A percentile compares a stretch with the other conserved stretches of the same genome.
Conservation (phyloP, 2,329 filamentous ascomycete genomes). For the Pleochaeta shiraiana region DNA sequence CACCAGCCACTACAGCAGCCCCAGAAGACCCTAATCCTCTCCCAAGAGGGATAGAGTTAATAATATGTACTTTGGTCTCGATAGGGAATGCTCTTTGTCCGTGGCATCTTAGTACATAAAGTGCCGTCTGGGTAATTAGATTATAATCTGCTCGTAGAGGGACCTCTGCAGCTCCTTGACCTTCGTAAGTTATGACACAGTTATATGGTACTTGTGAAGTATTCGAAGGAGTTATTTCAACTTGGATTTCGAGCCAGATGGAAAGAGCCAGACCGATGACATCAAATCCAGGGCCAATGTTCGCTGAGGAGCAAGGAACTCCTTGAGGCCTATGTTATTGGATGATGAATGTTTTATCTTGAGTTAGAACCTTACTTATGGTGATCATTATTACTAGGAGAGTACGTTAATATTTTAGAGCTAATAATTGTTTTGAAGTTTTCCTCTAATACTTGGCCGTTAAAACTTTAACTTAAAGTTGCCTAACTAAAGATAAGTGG, state of each 20-base stretch:
- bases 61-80: constrained; percentile 81
- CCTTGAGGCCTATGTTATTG: constrained; percentile 15
- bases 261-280: constrained; percentile 90
- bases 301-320: constrained; percentile 87
- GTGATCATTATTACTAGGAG: too few species aligned
- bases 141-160: constrained; percentile 69
- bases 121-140: constrained; percentile 78
- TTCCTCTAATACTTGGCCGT: too few species aligned
- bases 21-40: constrained; percentile 88
- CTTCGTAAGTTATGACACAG: constrained; percentile 80
- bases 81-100: constrained; percentile 63
- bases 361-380: background rate
- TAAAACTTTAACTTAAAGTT: too few species aligned
- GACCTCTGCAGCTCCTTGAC: constrained; percentile 47
- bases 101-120: constrained; percentile 90
- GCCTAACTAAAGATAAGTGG: too few species aligned
- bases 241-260: constrained; percentile 74
- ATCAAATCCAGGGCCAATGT: constrained; percentile 95
- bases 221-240: constrained; percentile 36
- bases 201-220: constrained; percentile 44
- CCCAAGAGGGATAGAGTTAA: constrained; percentile 86
- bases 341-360: background rate
- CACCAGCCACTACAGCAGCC: constrained; percentile 84
- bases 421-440: too few species aligned
- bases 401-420: too few species aligned